phyloP scores from a whole-genome alignment of 192 early-diverging fungal genomes.

The Entomortierella parvispora region DNA sequence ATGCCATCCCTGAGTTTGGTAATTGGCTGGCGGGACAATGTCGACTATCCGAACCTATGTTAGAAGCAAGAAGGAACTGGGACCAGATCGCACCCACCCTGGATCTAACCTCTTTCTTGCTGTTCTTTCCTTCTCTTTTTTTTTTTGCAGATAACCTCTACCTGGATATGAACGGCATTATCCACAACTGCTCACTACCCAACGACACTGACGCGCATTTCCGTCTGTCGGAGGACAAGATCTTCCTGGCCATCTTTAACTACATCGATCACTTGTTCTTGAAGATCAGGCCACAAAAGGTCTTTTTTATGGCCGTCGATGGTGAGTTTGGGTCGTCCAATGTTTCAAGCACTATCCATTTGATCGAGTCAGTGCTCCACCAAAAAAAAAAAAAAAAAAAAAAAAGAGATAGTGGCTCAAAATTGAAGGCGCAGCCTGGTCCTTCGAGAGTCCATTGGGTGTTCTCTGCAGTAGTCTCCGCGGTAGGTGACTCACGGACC shows the following conservation, averaged over 20 bases:
- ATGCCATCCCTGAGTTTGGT: slow-evolving; percentile 95
- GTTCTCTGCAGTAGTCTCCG: no score
- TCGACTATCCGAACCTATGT: no score
- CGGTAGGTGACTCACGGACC: neutral
- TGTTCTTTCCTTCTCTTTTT: neutral
- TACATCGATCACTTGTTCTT: slow-evolving; percentile 95
- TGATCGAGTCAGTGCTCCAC: neutral
- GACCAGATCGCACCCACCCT: no score
- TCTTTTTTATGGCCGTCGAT: slow-evolving; percentile 96
- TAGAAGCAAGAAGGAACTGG: no score
- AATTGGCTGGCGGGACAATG: slow-evolving; percentile 18
- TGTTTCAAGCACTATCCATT: neutral
- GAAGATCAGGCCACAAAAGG: slow-evolving; percentile 92
- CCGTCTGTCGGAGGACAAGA: slow-evolving; percentile 92
- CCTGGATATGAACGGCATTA: slow-evolving; percentile 99
- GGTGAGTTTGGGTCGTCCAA: slow-evolving; percentile 35
- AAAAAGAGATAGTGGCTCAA: neutral
- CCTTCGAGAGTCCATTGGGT: no score
- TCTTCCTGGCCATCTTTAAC: slow-evolving; percentile 93
- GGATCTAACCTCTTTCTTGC: neutral
- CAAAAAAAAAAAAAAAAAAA: neutral
- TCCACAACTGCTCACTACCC: slow-evolving; percentile 96
- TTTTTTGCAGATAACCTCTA: slow-evolving; percentile 88
- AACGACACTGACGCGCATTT: slow-evolving; percentile 91
- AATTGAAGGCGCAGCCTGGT: no score